Percentiles rank a stretch among this genome's conserved stretches.
phyloP scores from a whole-genome alignment of 768 basidiomycete genomes.

The Cystoderma amianthinum region DNA sequence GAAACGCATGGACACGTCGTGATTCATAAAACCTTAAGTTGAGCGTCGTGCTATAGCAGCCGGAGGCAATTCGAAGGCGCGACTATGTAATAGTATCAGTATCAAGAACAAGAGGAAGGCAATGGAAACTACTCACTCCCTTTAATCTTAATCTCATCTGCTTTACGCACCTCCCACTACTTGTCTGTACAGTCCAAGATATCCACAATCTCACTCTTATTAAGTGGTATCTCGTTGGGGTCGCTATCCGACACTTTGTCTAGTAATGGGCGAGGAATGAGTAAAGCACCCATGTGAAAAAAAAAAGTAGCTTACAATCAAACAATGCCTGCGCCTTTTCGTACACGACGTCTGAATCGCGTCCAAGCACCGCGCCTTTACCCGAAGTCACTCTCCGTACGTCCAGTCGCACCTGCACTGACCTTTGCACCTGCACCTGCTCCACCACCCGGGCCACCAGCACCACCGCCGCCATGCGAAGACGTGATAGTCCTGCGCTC shows the following conservation, averaged over 20 bases:
- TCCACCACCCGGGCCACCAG: too few relatives aligned
- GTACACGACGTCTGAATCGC: not conserved
- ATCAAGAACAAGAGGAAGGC: conserved; percentile 6
- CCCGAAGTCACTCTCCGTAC: not conserved
- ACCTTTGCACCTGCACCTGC: too few relatives aligned
- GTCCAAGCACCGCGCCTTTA: not conserved
- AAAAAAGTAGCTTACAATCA: not conserved
- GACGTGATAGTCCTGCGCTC: too few relatives aligned
- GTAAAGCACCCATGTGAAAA: too few relatives aligned
- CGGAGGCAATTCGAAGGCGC: conserved; percentile 85
- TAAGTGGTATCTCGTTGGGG: conserved; percentile 92
- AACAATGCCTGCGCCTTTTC: not conserved
- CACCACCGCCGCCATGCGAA: not conserved
- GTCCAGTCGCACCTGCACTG: too few relatives aligned
- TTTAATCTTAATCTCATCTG: conserved; percentile 63
- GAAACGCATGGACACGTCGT: too few relatives aligned
- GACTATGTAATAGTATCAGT: conserved; percentile 33
- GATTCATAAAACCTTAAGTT: too few relatives aligned
- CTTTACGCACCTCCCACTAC: conserved; percentile 87
- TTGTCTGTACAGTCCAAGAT: conserved; percentile 90
- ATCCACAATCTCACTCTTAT: conserved; percentile 88
- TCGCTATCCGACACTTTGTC: conserved; percentile 94
- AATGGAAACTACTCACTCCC: conserved; percentile 72
- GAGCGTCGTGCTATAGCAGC: conserved; percentile 65
- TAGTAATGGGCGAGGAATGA: too few relatives aligned